phyloP scores from a whole-genome alignment of 305 asterid species.

The Solanum hybrid region DNA sequence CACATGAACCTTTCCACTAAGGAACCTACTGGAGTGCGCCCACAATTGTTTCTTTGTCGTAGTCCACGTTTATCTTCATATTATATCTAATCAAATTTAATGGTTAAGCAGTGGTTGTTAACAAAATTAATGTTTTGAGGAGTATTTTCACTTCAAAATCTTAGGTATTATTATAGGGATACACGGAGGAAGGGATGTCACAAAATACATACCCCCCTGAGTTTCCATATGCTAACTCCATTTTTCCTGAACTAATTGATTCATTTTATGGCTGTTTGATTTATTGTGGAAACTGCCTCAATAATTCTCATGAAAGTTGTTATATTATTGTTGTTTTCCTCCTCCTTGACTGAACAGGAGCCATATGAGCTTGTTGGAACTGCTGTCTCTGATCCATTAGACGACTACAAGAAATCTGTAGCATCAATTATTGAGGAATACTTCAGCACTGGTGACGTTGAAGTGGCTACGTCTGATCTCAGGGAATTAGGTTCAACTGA shows the following conservation, averaged over 20 bases:
- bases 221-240: background rate
- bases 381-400: slow-evolving; percentile 70
- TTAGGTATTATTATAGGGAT: background rate
- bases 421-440: slow-evolving; percentile 81
- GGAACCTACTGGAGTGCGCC: background rate
- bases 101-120: background rate
- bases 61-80: background rate
- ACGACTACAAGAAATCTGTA: slow-evolving; percentile 89
- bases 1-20: background rate
- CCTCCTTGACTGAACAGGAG: slow-evolving; percentile 38
- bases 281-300: background rate
- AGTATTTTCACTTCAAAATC: background rate
- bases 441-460: slow-evolving; percentile 78
- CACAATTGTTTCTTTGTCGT: background rate
- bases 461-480: slow-evolving; percentile 71
- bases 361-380: slow-evolving; percentile 86
- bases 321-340: background rate
- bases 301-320: background rate
- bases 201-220: background rate
- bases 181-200: background rate
- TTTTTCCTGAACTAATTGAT: background rate
- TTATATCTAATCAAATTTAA: background rate
- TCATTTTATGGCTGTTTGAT: background rate
- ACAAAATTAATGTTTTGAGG: background rate
- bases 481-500: slow-evolving; percentile 70